phyloP scores from a whole-genome alignment of 2,329 filamentous ascomycete species.

The Colletotrichum salicis region DNA sequence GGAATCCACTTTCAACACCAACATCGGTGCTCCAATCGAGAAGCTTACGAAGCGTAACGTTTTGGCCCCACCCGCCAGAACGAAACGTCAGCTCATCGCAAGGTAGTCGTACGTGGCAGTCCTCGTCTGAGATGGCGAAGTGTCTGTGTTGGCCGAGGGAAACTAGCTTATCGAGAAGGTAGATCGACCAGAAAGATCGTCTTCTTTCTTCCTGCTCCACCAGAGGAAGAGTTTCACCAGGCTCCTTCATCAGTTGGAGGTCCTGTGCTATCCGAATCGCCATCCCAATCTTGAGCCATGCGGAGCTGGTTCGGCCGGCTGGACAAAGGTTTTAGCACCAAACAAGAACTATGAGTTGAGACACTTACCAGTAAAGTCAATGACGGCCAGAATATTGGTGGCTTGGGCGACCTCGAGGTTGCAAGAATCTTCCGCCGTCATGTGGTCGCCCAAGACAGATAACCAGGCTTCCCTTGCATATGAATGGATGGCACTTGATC shows the following conservation, averaged over 20 bases:
- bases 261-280: too few species aligned
- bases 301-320: too few species aligned
- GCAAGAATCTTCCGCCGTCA: too few species aligned
- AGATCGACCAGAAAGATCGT: constrained; percentile 51
- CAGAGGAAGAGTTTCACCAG: constrained; percentile 34
- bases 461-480: background rate
- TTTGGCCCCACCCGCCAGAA: background rate
- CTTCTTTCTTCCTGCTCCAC: constrained; percentile 47
- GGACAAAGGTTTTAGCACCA: too few species aligned
- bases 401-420: too few species aligned
- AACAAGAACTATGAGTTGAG: too few species aligned
- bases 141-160: constrained; percentile 49
- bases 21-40: background rate
- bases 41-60: background rate
- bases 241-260: constrained; percentile 44
- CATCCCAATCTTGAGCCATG: too few species aligned
- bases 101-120: constrained; percentile 46
- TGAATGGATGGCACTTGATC: background rate
- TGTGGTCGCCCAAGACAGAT: background rate
- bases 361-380: too few species aligned
- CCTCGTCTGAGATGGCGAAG: constrained; percentile 45
- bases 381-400: too few species aligned
- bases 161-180: constrained; percentile 49
- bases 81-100: constrained; percentile 32
- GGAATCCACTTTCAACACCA: background rate